phyloP scores from a whole-genome alignment of 371 early-diverging fungal genomes.

The Haplosporangium sp. region DNA sequence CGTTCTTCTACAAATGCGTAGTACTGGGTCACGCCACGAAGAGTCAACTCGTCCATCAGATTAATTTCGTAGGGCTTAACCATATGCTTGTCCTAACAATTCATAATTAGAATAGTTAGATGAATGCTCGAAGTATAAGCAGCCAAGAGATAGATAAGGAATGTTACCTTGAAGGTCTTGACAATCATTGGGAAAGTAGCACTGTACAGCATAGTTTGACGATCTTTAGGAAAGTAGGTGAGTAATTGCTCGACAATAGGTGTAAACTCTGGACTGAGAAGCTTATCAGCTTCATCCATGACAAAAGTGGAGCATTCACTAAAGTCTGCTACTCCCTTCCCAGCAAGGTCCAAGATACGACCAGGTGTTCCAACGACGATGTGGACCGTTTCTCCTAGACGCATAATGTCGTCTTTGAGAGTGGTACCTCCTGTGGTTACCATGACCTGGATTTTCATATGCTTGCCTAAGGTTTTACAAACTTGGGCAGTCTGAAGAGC shows the following conservation, averaged over 20 bases:
- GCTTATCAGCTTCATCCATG: conserved; percentile 99
- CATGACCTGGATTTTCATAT: conserved; percentile 94
- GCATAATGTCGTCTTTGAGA: conserved; percentile 98
- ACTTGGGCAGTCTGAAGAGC: conserved; percentile 98
- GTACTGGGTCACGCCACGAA: conserved; percentile 98
- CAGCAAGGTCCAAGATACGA: conserved; percentile 95
- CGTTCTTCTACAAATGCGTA: conserved; percentile 98
- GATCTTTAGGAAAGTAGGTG: conserved; percentile 81
- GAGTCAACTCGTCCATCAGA: conserved; percentile 98
- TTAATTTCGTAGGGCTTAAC: conserved; percentile 97
- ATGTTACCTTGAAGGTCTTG: conserved; percentile 82
- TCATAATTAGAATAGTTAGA: not conserved
- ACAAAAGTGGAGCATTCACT: conserved; percentile 91
- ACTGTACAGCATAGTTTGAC: conserved; percentile 96
- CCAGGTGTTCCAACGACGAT: conserved; percentile 98
- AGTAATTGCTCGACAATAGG: conserved; percentile 97
- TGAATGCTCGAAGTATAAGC: not conserved
- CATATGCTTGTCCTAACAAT: conserved; percentile 82
- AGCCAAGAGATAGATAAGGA: not conserved
- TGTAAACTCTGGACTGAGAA: conserved; percentile 95
- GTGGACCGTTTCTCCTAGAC: conserved; percentile 92
- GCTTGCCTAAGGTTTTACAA: conserved; percentile 93
- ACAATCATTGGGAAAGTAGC: conserved; percentile 99
- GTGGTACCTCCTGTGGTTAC: conserved; percentile 98
- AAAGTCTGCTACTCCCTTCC: conserved; percentile 91